Evolutionary conservation across 2,329 filamentous ascomycete species (phyloP).

Genomic region (Epichloe glyceriae): DNA sequence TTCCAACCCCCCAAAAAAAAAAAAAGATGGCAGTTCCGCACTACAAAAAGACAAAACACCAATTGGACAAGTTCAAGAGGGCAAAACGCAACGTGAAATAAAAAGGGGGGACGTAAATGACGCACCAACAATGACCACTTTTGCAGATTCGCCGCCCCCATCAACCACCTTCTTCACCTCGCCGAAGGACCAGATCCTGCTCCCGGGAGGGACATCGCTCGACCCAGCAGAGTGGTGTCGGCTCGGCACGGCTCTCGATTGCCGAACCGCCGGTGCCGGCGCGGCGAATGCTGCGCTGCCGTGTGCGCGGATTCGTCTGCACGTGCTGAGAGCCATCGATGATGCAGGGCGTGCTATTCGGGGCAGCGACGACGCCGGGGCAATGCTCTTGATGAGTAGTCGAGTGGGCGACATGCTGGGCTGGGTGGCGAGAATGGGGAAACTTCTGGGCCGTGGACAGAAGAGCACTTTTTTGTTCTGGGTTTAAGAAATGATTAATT

Average conservation of each 20-base stretch:
- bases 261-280: not conserved
- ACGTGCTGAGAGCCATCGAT: not conserved
- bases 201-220: not conserved
- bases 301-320: not conserved
- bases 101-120: not conserved
- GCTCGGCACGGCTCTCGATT: not conserved
- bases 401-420: not conserved
- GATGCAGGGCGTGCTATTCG: not conserved
- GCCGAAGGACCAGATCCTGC: conserved; percentile 35
- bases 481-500: not conserved
- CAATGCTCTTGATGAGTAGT: not conserved
- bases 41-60: not conserved
- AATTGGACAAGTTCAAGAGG: too few species aligned
- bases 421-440: not conserved
- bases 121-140: conserved; percentile 34
- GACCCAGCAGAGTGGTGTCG: conserved; percentile 16
- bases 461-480: not conserved
- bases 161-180: conserved; percentile 30
- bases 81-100: too few species aligned
- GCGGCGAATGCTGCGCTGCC: not conserved
- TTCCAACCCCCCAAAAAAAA: not conserved
- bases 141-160: conserved; percentile 9
- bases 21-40: not conserved
- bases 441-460: too few species aligned
- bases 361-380: not conserved